A percentile compares a stretch with the other conserved stretches of the same genome.
Conservation (phyloP, 805 yeast genomes). For the Barnettozyma botsteinii region DNA sequence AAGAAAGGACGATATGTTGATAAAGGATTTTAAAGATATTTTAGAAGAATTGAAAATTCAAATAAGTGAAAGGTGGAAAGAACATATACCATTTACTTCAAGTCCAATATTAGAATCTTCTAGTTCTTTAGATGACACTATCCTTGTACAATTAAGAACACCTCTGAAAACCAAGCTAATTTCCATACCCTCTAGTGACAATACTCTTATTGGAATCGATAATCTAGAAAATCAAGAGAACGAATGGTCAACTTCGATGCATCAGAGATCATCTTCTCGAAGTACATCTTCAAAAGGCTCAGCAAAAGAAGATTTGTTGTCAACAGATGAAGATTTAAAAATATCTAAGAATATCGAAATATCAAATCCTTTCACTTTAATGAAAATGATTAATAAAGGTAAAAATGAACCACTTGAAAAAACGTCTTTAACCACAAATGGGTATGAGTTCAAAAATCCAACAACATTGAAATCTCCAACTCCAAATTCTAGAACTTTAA, state of each 20-base stretch:
- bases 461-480: neutral
- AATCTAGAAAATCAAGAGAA: neutral
- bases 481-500: neutral
- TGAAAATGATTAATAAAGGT: conserved; percentile 10
- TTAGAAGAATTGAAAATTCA: conserved; percentile 5
- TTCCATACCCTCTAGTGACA: neutral
- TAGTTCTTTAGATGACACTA: neutral
- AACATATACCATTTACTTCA: neutral
- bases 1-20: conserved; percentile 35
- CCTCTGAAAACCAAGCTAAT: neutral
- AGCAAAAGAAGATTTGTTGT: neutral
- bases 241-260: conserved; percentile 12
- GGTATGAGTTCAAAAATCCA: neutral
- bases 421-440: no score
- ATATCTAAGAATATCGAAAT: conserved; percentile 11
- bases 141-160: neutral
- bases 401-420: no score
- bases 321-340: conserved; percentile 11
- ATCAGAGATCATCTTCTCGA: conserved; percentile 8
- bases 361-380: conserved; percentile 22
- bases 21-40: conserved; percentile 21
- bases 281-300: neutral
- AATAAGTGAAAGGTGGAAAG: neutral
- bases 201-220: neutral
- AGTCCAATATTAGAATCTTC: neutral